Conservation (phyloP, 2,329 filamentous ascomycete genomes). For the Pseudocercospora fuligena region DNA sequence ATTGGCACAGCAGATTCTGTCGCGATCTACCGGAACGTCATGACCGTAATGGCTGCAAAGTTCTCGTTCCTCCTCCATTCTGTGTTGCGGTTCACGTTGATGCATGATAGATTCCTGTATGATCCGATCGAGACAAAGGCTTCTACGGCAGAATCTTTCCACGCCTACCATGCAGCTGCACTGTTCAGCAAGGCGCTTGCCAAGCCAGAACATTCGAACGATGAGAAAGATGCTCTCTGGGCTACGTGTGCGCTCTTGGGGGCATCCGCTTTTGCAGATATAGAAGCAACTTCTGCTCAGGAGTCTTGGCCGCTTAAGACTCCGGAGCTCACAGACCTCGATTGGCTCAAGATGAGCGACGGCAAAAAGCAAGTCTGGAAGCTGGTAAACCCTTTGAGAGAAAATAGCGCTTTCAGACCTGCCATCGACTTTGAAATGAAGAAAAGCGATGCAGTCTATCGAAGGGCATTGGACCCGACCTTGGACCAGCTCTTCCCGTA, state of each 20-base stretch:
- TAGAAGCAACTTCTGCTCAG: conserved; percentile 49
- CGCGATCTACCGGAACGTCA: conserved; percentile 30
- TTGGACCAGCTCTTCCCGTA: conserved; percentile 27
- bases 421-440: conserved; percentile 30
- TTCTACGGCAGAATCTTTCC: conserved; percentile 47
- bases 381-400: conserved; percentile 54
- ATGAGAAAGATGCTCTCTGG: conserved; percentile 55
- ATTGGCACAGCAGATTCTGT: conserved; percentile 33
- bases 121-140: conserved; percentile 26
- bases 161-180: conserved; percentile 55
- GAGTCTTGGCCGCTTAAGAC: conserved; percentile 62
- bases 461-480: conserved; percentile 19
- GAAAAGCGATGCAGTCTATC: conserved; percentile 13
- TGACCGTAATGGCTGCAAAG: conserved; percentile 19
- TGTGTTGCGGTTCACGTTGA: conserved; percentile 57
- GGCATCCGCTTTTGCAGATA: conserved; percentile 51
- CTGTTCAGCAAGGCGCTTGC: conserved; percentile 55
- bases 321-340: conserved; percentile 52
- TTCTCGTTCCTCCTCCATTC: conserved; percentile 61
- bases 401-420: conserved; percentile 54
- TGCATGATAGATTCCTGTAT: conserved; percentile 57
- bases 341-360: conserved; percentile 63
- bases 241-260: conserved; percentile 55
- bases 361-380: conserved; percentile 62
- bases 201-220: conserved; percentile 34